Conservation (phyloP, 805 yeast genomes). For the Candida ovalis region DNA sequence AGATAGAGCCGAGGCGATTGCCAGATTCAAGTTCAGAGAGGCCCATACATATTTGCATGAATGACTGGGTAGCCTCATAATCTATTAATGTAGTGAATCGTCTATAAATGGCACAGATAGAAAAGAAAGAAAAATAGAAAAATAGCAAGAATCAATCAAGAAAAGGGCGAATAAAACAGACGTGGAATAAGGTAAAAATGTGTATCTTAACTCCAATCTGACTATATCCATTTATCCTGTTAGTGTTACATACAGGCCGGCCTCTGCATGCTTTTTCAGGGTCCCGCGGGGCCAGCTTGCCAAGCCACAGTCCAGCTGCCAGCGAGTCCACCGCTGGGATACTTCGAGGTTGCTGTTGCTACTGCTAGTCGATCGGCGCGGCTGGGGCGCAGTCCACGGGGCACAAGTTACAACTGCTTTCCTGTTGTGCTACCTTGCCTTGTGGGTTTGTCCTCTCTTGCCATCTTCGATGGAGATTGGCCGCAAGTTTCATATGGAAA, state of each 20-base stretch:
- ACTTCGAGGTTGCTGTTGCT: background rate
- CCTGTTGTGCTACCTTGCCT: background rate
- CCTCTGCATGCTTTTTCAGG: too few relatives aligned
- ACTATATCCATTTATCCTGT: too few relatives aligned
- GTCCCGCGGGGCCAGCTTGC: too few relatives aligned
- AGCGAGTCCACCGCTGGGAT: too few relatives aligned
- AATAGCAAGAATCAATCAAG: too few relatives aligned
- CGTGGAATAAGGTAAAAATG: too few relatives aligned
- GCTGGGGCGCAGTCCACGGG: background rate
- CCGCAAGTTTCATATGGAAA: too few relatives aligned
- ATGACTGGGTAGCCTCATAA: background rate
- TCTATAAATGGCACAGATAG: background rate
- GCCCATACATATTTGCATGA: background rate
- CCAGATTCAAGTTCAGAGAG: background rate
- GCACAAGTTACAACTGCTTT: background rate
- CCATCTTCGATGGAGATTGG: too few relatives aligned
- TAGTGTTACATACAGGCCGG: too few relatives aligned
- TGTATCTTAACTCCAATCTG: too few relatives aligned
- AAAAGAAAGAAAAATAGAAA: background rate
- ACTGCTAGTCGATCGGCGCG: background rate
- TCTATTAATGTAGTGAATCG: background rate
- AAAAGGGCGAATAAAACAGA: too few relatives aligned
- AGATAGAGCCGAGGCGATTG: background rate
- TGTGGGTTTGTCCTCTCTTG: background rate
- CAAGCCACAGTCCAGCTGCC: too few relatives aligned